Percentiles rank a stretch among this genome's conserved stretches.
phyloP scores from a whole-genome alignment of 2,329 filamentous ascomycete species.

The Xylariaceae sp. region DNA sequence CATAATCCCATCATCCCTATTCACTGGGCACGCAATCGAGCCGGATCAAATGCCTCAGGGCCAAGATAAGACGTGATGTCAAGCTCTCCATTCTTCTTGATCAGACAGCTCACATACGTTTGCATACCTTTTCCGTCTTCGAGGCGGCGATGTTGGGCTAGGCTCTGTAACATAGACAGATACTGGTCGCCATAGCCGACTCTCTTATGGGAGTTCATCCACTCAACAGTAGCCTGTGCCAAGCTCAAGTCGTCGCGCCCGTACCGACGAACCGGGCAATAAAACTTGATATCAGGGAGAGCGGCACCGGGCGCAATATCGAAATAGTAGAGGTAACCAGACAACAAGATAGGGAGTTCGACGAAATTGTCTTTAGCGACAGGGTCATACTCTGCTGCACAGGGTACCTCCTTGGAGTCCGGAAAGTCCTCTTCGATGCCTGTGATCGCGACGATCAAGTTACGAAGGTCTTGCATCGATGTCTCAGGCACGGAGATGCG shows the following conservation, averaged over 20 bases:
- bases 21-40: too few species aligned
- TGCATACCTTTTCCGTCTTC: conserved; percentile 12
- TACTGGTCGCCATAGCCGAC: conserved; percentile 6
- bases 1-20: too few species aligned
- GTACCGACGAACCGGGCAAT: conserved; percentile 18
- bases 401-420: conserved; percentile 14
- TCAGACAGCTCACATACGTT: conserved; percentile 9
- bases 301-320: conserved; percentile 20
- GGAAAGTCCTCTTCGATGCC: conserved; percentile 16
- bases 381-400: background rate
- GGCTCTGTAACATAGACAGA: conserved; percentile 3
- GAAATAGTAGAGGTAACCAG: conserved; percentile 25
- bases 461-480: conserved; percentile 12
- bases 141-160: conserved; percentile 2
- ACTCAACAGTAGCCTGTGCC: conserved; percentile 5
- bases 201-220: conserved; percentile 17
- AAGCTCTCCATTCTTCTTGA: conserved; percentile 7
- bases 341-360: conserved; percentile 2
- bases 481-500: background rate
- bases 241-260: conserved; percentile 18
- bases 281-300: conserved; percentile 25
- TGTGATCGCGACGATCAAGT: conserved; percentile 10
- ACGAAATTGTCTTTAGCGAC: conserved; percentile 6
- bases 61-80: conserved; percentile 13
- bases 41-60: conserved; percentile 6